These are phyloP conservation scores for Amphirosellinia nigrospora DNA, from an alignment of 495 filamentous ascomycete genomes.

Conservation along the genomic window DNA sequence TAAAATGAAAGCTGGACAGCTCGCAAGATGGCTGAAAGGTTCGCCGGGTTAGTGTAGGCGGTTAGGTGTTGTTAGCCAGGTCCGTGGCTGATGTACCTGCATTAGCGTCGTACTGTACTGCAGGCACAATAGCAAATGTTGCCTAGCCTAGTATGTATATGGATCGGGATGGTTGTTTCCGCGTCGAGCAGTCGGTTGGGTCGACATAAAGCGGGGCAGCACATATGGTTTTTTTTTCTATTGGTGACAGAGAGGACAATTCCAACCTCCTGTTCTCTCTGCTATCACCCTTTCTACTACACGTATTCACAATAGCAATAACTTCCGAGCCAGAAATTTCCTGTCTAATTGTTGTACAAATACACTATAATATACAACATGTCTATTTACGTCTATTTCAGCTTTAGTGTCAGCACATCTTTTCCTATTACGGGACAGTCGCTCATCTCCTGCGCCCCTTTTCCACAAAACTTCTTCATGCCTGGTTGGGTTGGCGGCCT, in stretches of 20 bases:
- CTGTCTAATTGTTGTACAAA: not conserved
- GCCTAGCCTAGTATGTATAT: too few species aligned
- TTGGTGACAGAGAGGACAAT: too few species aligned
- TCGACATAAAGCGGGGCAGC: not conserved
- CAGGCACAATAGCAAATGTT: not conserved
- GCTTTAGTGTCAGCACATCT: not conserved
- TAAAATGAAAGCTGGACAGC: slow-evolving; percentile 16
- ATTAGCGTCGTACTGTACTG: not conserved
- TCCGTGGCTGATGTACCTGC: slow-evolving; percentile 19
- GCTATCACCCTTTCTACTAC: not conserved
- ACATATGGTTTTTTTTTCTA: too few species aligned
- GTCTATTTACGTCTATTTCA: not conserved
- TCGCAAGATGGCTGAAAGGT: not conserved
- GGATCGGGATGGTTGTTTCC: not conserved
- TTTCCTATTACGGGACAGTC: slow-evolving; percentile 11
- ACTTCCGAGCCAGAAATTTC: too few species aligned
- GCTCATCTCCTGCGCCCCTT: slow-evolving; percentile 24
- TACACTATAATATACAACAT: too few species aligned
- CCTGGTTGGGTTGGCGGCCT: not conserved
- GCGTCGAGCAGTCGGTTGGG: not conserved
- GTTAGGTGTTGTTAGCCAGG: not conserved
- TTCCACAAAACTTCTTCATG: slow-evolving; percentile 11
- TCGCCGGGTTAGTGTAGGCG: not conserved
- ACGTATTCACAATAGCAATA: too few species aligned
- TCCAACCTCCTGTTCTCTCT: too few species aligned